phyloP scores from a whole-genome alignment of 768 basidiomycete species.

The Lactarius trivialis region DNA sequence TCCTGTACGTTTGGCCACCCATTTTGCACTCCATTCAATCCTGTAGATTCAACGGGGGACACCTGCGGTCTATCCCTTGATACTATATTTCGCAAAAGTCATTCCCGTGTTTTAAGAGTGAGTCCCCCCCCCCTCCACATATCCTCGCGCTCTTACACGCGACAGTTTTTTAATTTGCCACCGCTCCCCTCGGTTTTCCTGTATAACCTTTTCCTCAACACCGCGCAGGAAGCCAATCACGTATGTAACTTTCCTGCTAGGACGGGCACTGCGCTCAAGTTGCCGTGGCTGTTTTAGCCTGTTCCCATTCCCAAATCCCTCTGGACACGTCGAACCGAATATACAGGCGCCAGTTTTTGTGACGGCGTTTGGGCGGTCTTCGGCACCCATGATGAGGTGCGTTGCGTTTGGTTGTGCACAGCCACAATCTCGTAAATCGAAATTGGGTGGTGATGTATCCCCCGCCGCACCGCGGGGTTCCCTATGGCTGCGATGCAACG shows the following conservation, averaged over 20 bases:
- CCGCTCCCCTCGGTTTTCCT: conserved; percentile 33
- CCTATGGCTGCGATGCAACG: neutral
- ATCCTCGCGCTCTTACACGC: neutral
- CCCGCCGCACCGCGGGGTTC: conserved; percentile 9
- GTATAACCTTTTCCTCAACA: conserved; percentile 35
- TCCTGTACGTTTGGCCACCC: neutral
- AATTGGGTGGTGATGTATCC: neutral
- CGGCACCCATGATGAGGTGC: conserved; percentile 53
- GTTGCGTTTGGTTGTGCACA: conserved; percentile 34
- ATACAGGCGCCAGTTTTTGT: conserved; percentile 18
- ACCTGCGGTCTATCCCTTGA: neutral
- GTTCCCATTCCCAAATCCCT: conserved; percentile 36
- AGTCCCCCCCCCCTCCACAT: neutral
- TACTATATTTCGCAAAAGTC: conserved; percentile 6
- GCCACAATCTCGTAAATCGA: conserved; percentile 12
- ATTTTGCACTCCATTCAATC: neutral
- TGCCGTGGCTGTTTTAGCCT: neutral
- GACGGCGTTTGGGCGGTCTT: conserved; percentile 53
- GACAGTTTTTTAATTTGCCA: conserved; percentile 38
- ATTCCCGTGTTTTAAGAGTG: conserved; percentile 15
- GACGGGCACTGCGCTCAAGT: neutral
- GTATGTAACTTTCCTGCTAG: neutral
- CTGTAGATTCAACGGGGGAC: neutral
- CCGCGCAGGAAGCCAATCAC: conserved; percentile 19
- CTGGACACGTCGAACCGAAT: conserved; percentile 38